These are phyloP conservation scores for Rheum nobile DNA, from an alignment of 148 eudicot genomes.

Conservation along the genomic window DNA sequence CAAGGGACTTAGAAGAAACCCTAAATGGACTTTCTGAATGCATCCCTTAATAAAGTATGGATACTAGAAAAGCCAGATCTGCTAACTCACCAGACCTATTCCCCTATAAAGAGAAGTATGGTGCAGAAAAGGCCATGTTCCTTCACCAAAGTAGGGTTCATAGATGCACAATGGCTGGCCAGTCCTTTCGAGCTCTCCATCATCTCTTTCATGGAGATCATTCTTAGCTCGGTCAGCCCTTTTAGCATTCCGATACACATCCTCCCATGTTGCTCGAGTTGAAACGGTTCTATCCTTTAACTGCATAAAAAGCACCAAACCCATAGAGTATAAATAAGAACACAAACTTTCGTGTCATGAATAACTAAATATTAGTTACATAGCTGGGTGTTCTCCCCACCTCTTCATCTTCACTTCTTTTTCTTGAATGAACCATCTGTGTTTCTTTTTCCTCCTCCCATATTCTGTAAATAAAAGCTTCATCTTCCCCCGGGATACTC, in stretches of 20 bases:
- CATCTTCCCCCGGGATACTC: constrained; percentile 23
- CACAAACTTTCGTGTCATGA: neutral
- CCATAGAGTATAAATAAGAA: neutral
- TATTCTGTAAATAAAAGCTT: constrained; percentile 39
- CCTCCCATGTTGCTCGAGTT: constrained; percentile 81
- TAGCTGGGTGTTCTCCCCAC: constrained; percentile 19
- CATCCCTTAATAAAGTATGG: neutral
- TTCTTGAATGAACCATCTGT: constrained; percentile 34
- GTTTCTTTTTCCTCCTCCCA: constrained; percentile 71
- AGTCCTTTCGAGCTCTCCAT: constrained; percentile 96
- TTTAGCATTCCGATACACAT: constrained; percentile 66
- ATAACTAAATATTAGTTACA: neutral
- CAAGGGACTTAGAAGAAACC: too few species aligned
- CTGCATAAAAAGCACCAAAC: constrained; percentile 29
- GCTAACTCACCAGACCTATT: constrained; percentile 62
- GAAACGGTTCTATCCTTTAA: constrained; percentile 87
- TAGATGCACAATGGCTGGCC: constrained; percentile 89
- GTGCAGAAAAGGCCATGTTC: constrained; percentile 94
- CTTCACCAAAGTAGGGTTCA: constrained; percentile 85
- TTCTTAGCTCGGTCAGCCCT: constrained; percentile 58
- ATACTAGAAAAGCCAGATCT: neutral
- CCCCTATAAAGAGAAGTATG: constrained; percentile 76
- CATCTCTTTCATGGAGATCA: constrained; percentile 83
- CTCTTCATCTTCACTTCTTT: constrained; percentile 82
- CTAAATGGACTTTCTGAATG: too few species aligned